phyloP scores from a whole-genome alignment of 371 early-diverging fungal species.

The Lichtheimia corymbifera region DNA sequence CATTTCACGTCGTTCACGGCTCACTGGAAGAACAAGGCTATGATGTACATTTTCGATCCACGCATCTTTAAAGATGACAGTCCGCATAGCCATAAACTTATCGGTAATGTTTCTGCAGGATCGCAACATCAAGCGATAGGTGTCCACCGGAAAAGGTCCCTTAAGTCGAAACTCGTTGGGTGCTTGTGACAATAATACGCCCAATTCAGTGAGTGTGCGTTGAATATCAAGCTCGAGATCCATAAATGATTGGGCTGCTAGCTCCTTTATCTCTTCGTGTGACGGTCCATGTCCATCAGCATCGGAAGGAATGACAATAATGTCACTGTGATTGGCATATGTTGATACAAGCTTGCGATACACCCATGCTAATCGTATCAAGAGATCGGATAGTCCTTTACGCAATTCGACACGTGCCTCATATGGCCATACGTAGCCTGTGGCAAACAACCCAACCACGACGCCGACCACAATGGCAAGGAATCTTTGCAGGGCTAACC shows the following conservation, averaged over 20 bases:
- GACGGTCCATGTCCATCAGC: neutral
- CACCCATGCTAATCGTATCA: constrained; percentile 66
- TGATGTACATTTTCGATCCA: constrained; percentile 57
- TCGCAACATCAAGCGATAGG: constrained; percentile 66
- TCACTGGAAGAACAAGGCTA: constrained; percentile 60
- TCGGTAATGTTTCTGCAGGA: constrained; percentile 79
- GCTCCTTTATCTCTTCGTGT: constrained; percentile 4
- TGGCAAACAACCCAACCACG: constrained; percentile 66
- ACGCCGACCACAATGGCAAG: constrained; percentile 75
- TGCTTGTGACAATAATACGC: constrained; percentile 65
- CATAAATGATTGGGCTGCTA: constrained; percentile 54
- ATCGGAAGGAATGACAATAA: constrained; percentile 23
- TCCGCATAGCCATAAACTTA: constrained; percentile 70
- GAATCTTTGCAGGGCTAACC: constrained; percentile 66
- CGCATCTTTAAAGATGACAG: constrained; percentile 63
- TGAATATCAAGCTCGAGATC: constrained; percentile 76
- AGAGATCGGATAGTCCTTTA: constrained; percentile 64
- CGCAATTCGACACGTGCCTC: constrained; percentile 84
- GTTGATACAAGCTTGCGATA: constrained; percentile 72
- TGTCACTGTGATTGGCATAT: constrained; percentile 19
- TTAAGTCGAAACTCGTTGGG: constrained; percentile 85
- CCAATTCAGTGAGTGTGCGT: constrained; percentile 60
- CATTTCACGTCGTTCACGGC: constrained; percentile 64
- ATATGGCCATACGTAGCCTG: constrained; percentile 78
- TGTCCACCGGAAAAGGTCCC: constrained; percentile 74